Evolutionary conservation across 805 yeast genomes (phyloP).

Genomic region (Metschnikowia reukaufii): DNA sequence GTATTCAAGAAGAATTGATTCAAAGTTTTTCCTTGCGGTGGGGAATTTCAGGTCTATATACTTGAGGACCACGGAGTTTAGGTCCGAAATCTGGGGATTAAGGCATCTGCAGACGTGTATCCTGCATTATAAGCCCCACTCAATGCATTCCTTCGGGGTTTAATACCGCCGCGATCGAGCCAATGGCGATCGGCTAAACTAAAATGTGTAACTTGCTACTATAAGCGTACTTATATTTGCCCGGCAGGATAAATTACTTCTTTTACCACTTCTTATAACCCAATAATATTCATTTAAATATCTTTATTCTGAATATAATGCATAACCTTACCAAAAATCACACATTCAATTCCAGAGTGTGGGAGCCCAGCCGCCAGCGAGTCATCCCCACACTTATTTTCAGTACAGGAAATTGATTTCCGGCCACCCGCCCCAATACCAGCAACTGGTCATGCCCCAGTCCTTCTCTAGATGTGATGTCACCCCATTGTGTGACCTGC

Average conservation of each 20-base stretch:
- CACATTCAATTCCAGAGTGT: background rate
- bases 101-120: background rate
- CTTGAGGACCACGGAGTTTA: conserved; percentile 7
- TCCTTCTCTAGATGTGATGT: no score
- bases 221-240: no score
- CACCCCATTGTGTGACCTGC: background rate
- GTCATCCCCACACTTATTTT: background rate
- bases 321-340: no score
- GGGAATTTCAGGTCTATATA: conserved; percentile 9
- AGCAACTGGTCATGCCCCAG: background rate
- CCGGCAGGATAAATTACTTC: no score
- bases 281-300: no score
- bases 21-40: background rate
- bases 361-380: background rate
- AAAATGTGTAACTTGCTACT: no score
- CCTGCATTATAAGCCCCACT: conserved; percentile 3
- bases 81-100: conserved; percentile 22
- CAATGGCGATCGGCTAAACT: no score
- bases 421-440: background rate
- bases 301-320: no score
- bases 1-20: background rate
- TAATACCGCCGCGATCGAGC: conserved; percentile 3
- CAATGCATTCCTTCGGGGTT: conserved; percentile 9
- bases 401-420: background rate
- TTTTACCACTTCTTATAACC: no score